Base-by-base conservation (phyloP, 225 moss, liverwort and hornwort species). In the Anthoceros angustus region DNA sequence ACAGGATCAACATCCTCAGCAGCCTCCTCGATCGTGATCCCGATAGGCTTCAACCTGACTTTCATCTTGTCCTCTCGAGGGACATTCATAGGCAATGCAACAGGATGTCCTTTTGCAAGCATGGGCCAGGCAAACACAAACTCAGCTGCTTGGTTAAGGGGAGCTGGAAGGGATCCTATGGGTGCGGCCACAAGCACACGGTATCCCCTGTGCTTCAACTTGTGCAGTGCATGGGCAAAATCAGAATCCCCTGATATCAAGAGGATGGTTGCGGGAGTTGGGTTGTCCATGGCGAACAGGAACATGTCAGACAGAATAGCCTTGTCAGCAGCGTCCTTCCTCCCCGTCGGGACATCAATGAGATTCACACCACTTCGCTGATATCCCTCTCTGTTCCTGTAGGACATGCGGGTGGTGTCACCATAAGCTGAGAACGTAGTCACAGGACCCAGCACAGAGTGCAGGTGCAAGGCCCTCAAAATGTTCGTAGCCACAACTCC, bases 251-350 rank as follows among this genome's bases (percentile, higher is more conserved):
- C 95, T 63, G 95, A 92, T 41, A 98, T 89, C 40, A 98, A 79
- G 62, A 89, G 81, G 72, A 98, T 87, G 41, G 88, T 88, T 67
- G 86, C 83, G 0, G 95, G 95, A 38, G 95, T 87, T 67, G 82
- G 80, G 50, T 98, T 92, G 63, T 98, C 95, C 9, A 98, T 79
- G 3, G 91, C 95, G 43, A 86, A 98, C 42, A 98, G 72, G 67
- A 98, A 88, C 84, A 98, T 74, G 63, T 98, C 95, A 61, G 92
- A 91, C 63, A 98, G 77, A 40, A 98, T 98, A 14, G 95, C 95
- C 71, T 98, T 98, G 61, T 98, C 95, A 0, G 88, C 78, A 25
- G 95, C 92, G 73, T 98, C 95, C 77, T 98, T 98, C 72, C 83
- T 91, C 25, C 91, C 91, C 70, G 85, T 88, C 8, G 91, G 90